Percentiles rank a stretch among this genome's conserved stretches.
Evolutionary conservation across 805 yeast species (phyloP).

Genomic region (Candida argentea): DNA sequence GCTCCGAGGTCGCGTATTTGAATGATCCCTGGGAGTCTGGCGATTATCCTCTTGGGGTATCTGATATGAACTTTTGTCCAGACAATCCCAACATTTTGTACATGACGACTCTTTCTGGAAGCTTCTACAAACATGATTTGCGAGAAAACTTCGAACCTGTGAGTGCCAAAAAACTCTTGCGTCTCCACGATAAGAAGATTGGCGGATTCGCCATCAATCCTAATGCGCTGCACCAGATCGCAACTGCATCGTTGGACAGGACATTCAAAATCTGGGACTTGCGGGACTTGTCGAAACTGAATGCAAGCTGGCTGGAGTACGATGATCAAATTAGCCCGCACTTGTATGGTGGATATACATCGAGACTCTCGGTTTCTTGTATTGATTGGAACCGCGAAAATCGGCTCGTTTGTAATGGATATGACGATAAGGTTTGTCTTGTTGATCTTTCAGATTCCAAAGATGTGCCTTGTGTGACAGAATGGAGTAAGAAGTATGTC

Average conservation of each 20-base stretch:
- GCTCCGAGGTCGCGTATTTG: conserved; percentile 37
- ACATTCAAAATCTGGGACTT: conserved; percentile 83
- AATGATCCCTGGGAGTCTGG: conserved; percentile 43
- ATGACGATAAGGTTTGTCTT: conserved; percentile 73
- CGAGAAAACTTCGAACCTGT: conserved; percentile 33
- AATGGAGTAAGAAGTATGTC: conserved; percentile 14
- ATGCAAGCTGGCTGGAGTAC: conserved; percentile 44
- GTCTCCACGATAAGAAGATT: conserved; percentile 83
- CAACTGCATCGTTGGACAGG: conserved; percentile 85
- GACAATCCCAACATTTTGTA: conserved; percentile 46
- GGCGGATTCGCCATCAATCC: conserved; percentile 87
- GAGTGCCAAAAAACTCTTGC: conserved; percentile 24
- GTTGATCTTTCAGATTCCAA: conserved; percentile 41
- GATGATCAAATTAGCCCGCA: conserved; percentile 40
- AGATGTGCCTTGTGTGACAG: conserved; percentile 11
- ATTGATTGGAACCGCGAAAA: conserved; percentile 71
- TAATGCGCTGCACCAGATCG: conserved; percentile 47
- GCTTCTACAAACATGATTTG: conserved; percentile 64
- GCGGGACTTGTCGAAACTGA: conserved; percentile 38
- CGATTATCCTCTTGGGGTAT: conserved; percentile 43
- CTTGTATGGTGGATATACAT: conserved; percentile 49
- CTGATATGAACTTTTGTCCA: conserved; percentile 55
- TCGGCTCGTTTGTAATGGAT: conserved; percentile 82
- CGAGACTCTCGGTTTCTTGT: conserved; percentile 73
- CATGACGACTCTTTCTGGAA: conserved; percentile 73